Percentiles rank a stretch among this genome's conserved stretches.
Conservation (phyloP, 2,329 filamentous ascomycete species). For the Blumeriella jaapii region DNA sequence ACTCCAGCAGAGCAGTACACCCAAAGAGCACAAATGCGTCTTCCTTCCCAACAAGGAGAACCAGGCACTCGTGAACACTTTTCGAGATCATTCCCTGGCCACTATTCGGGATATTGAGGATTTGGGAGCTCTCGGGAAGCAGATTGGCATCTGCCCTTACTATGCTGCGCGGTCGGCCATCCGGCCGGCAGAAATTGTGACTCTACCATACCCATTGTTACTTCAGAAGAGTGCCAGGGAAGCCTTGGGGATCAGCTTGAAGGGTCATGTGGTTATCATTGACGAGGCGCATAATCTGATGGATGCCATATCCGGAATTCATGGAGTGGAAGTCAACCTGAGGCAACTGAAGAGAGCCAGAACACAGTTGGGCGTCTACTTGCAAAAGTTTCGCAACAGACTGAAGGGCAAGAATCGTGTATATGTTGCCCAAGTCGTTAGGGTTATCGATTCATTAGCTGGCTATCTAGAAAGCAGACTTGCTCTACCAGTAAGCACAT, state of each 20-base stretch:
- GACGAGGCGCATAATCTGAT: constrained; percentile 98
- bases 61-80: constrained; percentile 59
- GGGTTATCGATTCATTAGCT: constrained; percentile 69
- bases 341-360: constrained; percentile 62
- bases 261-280: constrained; percentile 84
- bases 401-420: constrained; percentile 85
- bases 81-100: constrained; percentile 75
- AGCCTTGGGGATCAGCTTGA: constrained; percentile 73
- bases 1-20: constrained; percentile 60
- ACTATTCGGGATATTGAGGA: constrained; percentile 91
- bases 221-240: constrained; percentile 81
- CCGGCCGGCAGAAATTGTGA: constrained; percentile 79
- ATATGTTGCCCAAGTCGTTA: constrained; percentile 78
- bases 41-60: constrained; percentile 73
- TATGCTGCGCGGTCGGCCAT: constrained; percentile 85
- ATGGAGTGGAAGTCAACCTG: constrained; percentile 67
- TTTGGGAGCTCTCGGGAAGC: constrained; percentile 63
- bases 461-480: constrained; percentile 51
- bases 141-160: constrained; percentile 79
- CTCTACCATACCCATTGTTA: constrained; percentile 81
- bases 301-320: constrained; percentile 81
- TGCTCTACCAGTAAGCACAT: constrained; percentile 34
- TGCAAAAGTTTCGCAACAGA: constrained; percentile 77
- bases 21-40: constrained; percentile 56
- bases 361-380: constrained; percentile 67